Evolutionary conservation across 2,329 filamentous ascomycete genomes (phyloP).

Genomic region (Botrytis deweyae): DNA sequence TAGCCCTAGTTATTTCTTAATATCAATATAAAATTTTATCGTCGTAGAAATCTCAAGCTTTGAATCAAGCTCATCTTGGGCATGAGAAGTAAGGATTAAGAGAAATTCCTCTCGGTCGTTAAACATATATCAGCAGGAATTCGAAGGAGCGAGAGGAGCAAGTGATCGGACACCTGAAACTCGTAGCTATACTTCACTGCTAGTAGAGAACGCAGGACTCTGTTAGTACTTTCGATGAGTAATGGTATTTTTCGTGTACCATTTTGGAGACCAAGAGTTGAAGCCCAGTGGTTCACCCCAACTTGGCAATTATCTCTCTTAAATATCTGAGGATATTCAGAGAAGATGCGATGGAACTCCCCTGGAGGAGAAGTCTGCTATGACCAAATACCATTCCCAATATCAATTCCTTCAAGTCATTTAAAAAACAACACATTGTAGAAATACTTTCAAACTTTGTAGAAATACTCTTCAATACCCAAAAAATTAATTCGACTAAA

Average conservation of each 20-base stretch:
- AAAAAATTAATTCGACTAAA: too few species aligned
- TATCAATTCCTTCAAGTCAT: too few species aligned
- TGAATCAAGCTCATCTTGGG: background rate
- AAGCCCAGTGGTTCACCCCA: background rate
- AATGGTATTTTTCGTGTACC: rapidly evolving
- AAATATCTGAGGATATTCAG: background rate
- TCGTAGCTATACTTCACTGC: background rate
- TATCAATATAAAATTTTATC: background rate
- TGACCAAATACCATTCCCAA: too few species aligned
- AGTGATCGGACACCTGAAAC: too few species aligned
- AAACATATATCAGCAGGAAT: background rate
- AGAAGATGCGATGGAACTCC: background rate
- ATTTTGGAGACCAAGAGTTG: rapidly evolving
- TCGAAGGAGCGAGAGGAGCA: rapidly evolving
- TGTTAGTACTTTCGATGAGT: background rate
- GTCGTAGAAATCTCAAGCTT: background rate
- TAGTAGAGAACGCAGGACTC: too few species aligned
- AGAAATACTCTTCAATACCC: too few species aligned
- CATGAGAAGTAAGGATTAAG: background rate
- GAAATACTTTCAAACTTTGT: too few species aligned
- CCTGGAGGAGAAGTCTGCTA: background rate
- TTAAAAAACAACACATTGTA: too few species aligned
- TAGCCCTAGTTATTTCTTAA: too few species aligned
- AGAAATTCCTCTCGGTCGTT: background rate
- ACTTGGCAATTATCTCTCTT: background rate